These are phyloP conservation scores for Syzygium aromaticum DNA, from an alignment of 345 rosid genomes.

Conservation along the genomic window DNA sequence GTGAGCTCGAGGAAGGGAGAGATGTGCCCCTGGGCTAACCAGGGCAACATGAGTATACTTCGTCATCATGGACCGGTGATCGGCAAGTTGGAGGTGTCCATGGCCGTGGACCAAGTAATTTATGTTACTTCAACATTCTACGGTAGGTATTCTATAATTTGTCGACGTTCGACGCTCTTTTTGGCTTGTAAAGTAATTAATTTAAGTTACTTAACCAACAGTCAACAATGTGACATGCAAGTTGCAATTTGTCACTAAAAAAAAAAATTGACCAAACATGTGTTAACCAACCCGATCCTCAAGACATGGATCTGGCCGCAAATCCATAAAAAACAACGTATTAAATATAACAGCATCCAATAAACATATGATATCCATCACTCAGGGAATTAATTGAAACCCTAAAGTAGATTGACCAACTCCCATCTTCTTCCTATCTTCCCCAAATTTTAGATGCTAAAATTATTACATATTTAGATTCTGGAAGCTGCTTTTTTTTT, in stretches of 20 bases:
- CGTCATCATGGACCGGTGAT: too few species aligned
- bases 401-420: not conserved
- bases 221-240: not conserved
- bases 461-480: not conserved
- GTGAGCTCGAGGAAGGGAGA: too few species aligned
- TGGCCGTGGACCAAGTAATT: not conserved
- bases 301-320: not conserved
- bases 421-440: not conserved
- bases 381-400: not conserved
- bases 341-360: not conserved
- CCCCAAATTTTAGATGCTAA: not conserved
- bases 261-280: not conserved
- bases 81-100: too few species aligned
- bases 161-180: not conserved
- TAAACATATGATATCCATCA: not conserved
- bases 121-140: not conserved
- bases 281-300: not conserved
- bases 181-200: not conserved
- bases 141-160: not conserved
- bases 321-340: not conserved
- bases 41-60: too few species aligned
- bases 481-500: not conserved
- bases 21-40: too few species aligned
- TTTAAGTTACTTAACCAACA: not conserved
- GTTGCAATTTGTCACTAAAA: not conserved